These are phyloP conservation scores for Ceratocystis diversiconidia DNA, from an alignment of 2,329 filamentous ascomycete genomes.

Conservation along the genomic window DNA sequence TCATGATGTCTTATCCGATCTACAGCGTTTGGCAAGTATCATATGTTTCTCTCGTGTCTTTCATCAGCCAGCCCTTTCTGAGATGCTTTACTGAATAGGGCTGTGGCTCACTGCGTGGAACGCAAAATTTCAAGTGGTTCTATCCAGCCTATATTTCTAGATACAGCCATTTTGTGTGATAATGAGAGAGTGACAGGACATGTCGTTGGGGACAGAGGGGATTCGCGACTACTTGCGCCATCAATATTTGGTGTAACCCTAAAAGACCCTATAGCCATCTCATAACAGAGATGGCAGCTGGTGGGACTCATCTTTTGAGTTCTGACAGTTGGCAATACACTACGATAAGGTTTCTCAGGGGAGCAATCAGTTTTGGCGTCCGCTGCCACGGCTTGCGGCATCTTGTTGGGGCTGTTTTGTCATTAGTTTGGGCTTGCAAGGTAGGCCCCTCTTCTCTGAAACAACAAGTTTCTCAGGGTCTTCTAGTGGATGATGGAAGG, in stretches of 20 bases:
- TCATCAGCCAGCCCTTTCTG: neutral
- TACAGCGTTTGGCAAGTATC: neutral
- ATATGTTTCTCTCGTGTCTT: neutral
- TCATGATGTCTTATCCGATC: neutral
- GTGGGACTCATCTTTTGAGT: no score
- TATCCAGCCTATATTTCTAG: neutral
- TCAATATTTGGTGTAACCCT: neutral
- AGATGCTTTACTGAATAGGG: neutral
- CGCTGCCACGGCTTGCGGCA: no score
- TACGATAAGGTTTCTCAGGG: no score
- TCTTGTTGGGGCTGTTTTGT: neutral
- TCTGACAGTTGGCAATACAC: no score
- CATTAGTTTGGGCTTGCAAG: neutral
- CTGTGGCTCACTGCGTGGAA: neutral
- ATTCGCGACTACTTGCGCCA: neutral
- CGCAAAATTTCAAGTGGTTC: neutral
- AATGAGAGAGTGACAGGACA: neutral
- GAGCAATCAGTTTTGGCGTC: no score
- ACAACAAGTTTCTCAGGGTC: neutral
- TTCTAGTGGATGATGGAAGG: neutral
- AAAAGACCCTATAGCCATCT: neutral
- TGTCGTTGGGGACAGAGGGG: neutral
- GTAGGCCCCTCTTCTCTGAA: slow-evolving; percentile 1
- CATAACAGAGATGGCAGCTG: no score
- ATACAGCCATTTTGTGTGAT: neutral